These are phyloP conservation scores for Pseudonitzschia pungens DNA, from an alignment of 108 stramenopile species.

Conservation along the genomic window DNA sequence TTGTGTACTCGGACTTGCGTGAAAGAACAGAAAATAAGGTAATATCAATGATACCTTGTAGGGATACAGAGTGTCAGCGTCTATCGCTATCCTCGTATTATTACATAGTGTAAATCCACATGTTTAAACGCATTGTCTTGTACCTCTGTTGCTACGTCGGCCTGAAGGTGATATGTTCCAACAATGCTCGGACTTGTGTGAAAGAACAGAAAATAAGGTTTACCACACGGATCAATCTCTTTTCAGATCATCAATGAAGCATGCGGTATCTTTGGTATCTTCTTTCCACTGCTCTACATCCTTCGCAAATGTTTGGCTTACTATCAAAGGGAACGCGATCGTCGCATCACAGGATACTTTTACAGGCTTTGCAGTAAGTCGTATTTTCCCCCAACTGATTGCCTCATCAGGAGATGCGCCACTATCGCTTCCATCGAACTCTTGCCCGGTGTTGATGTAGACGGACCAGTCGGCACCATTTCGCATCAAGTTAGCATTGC, in stretches of 20 bases:
- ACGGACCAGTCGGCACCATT: slow-evolving; percentile 99
- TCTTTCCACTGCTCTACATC: slow-evolving; percentile 84
- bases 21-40: no score
- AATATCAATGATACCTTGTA: no score
- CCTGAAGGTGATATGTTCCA: no score
- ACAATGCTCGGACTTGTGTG: no score
- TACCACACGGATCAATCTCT: background rate
- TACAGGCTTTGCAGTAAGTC: slow-evolving; percentile 90
- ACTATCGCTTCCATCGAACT: slow-evolving; percentile 98
- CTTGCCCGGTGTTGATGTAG: slow-evolving; percentile 95
- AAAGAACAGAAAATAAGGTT: no score
- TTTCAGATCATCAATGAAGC: slow-evolving; percentile 57
- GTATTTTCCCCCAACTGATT: slow-evolving; percentile 98
- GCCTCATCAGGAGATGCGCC: slow-evolving; percentile 98
- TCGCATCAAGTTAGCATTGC: slow-evolving; percentile 99
- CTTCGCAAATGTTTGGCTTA: slow-evolving; percentile 96
- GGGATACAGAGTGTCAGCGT: no score
- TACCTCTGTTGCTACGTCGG: no score
- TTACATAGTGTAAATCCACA: no score
- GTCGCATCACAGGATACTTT: slow-evolving; percentile 97
- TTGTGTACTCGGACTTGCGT: no score
- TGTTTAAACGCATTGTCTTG: no score
- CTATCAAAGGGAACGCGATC: slow-evolving; percentile 94
- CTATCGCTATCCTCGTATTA: no score
- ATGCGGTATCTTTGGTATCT: slow-evolving; percentile 63